A percentile compares a stretch with the other conserved stretches of the same genome.
These are phyloP conservation scores for Fusarium sp. DNA, from an alignment of 2,329 filamentous ascomycete genomes.

Conservation along the genomic window DNA sequence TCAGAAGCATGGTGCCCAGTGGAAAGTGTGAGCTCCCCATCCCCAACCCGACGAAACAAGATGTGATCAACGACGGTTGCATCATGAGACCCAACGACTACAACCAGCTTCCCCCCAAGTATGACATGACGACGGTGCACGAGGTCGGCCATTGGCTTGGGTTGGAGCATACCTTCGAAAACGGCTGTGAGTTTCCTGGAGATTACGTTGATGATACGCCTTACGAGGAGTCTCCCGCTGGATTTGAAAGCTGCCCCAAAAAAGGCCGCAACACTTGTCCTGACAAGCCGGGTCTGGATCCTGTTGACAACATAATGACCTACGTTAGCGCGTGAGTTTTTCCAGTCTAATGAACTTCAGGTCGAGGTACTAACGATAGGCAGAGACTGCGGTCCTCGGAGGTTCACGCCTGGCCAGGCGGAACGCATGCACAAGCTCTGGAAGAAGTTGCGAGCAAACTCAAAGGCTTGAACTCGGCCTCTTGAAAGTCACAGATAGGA, in stretches of 20 bases:
- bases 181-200: slow-evolving; percentile 27
- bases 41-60: neutral
- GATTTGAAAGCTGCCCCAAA: neutral
- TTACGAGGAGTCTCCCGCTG: slow-evolving; percentile 1
- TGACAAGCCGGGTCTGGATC: slow-evolving; percentile 25
- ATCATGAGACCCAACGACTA: slow-evolving; percentile 4
- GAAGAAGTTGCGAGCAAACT: slow-evolving; percentile 14
- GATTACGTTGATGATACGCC: slow-evolving; percentile 30
- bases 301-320: slow-evolving; percentile 26
- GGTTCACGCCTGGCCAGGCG: slow-evolving; percentile 23
- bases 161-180: slow-evolving; percentile 31
- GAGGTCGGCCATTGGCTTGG: slow-evolving; percentile 36
- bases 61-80: slow-evolving; percentile 27
- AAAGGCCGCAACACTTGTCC: slow-evolving; percentile 16
- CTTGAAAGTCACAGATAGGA: no score
- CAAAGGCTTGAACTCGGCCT: neutral
- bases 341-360: accelerated
- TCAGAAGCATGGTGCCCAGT: neutral
- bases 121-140: neutral
- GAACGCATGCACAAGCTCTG: slow-evolving; percentile 35
- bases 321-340: slow-evolving; percentile 15
- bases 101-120: neutral
- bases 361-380: neutral
- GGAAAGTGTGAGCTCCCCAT: slow-evolving; percentile 31
- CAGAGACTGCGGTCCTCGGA: slow-evolving; percentile 16